phyloP scores from a whole-genome alignment of 2,329 filamentous ascomycete species.

The Alternaria burnsii region DNA sequence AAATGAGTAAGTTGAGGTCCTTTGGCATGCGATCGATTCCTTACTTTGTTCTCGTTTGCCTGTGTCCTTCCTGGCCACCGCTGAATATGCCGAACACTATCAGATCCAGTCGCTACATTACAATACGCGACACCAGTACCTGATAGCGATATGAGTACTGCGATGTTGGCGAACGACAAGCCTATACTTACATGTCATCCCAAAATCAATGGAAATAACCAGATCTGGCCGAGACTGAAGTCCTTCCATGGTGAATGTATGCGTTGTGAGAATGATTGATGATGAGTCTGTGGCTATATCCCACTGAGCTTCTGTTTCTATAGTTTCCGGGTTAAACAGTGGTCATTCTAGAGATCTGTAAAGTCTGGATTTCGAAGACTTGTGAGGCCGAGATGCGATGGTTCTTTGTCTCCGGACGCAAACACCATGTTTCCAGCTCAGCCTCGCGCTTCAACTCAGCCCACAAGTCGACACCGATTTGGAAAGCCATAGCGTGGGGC shows the following conservation, averaged over 20 bases:
- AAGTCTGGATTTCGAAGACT: accelerated
- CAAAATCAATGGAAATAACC: slow-evolving; percentile 2
- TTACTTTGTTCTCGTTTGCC: slow-evolving; percentile 61
- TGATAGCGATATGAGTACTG: background rate
- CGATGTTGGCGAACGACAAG: accelerated
- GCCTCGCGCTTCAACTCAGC: background rate
- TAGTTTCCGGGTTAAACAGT: background rate
- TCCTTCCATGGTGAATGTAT: background rate
- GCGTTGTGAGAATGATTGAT: background rate
- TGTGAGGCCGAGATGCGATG: background rate
- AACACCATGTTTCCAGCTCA: background rate
- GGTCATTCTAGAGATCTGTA: too few species aligned
- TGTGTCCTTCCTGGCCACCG: slow-evolving; percentile 64
- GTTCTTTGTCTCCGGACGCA: background rate
- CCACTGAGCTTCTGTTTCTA: accelerated
- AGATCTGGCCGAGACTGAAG: background rate
- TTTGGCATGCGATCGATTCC: background rate
- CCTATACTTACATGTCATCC: background rate
- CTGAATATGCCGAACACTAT: slow-evolving; percentile 46
- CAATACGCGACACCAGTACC: slow-evolving; percentile 49
- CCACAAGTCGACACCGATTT: background rate
- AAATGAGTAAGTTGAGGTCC: background rate
- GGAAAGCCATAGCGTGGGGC: background rate
- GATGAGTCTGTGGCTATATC: too few species aligned
- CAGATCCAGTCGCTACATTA: slow-evolving; percentile 44